Evolutionary conservation across 345 rosid genomes (phyloP), one percentile per base, ranked within the genome.

Genomic region (Eucalyptus erythrocorys): DNA sequence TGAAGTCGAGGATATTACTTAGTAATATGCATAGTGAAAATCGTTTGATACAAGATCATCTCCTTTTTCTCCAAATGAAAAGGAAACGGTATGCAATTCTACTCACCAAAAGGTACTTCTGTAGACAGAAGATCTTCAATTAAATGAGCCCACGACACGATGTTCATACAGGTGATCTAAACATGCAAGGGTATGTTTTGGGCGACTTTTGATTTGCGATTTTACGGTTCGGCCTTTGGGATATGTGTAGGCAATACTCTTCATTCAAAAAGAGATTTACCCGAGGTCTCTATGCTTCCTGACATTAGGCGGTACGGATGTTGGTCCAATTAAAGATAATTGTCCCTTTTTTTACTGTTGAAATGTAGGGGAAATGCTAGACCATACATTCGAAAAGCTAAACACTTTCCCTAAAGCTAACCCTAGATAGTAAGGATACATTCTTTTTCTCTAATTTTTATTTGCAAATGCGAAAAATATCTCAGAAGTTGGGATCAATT

Each of bases 1-100:
- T 34, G 34, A 71, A 42, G 1, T 17, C 0, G 2, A 34, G 45
- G 0, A 71, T 21, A 37, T 37, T 34, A 19, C 81, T 71, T 19
- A 71, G 26, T 6, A 4, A 37, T 19, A 3, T 19, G 26, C 6
- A 6, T 57, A 24, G 26, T 1, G 4, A 57, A 24, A 19, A 37
- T 10, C 7, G 6, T 71, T 34, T 8, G 0, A 21, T 42, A 40
- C 15, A 0, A 76, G 15, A 76, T 76, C 15, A 40, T 76, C 82
- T 21, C 1, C 21, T 76, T 21, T 37, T 19, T 14, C 45, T 71
- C 45, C 14, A 10, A 37, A 76, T 0, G 47, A 76, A 37, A 21
- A 21, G 13, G 3, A 37, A 21, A 76, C 6, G 8, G 42, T 76
- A 2, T 21, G 82, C 15, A 40, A 76, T 37, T 40, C 30, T 22